Evolutionary conservation across 2,329 filamentous ascomycete genomes (phyloP).

Genomic region (Pseudogymnoascus sp.): DNA sequence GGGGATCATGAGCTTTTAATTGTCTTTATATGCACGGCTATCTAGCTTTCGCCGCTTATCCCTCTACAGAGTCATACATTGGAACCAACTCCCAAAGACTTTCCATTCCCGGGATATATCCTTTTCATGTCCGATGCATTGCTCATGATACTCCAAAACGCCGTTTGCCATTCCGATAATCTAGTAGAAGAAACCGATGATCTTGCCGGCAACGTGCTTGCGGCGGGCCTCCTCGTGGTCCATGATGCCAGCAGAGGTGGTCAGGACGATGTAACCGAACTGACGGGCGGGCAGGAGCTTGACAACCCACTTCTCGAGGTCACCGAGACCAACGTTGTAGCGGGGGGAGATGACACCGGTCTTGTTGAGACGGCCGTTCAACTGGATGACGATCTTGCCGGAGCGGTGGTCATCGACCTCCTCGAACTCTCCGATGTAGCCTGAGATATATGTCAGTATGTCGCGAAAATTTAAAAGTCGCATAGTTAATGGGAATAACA

Average conservation of each 20-base stretch:
- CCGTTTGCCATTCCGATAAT: conserved; percentile 19
- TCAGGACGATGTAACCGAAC: conserved; percentile 98
- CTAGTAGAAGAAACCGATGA: conserved; percentile 99
- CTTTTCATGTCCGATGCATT: conserved; percentile 11
- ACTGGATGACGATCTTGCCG: conserved; percentile 99
- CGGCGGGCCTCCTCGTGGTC: conserved; percentile 99
- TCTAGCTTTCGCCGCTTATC: conserved; percentile 20
- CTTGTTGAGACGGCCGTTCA: conserved; percentile 99
- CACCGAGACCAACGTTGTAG: conserved; percentile 97
- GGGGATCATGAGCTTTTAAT: conserved; percentile 26
- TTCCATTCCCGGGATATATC: conserved; percentile 16
- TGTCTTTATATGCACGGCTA: conserved; percentile 28
- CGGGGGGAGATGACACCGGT: conserved; percentile 98
- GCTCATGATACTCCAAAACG: conserved; percentile 26
- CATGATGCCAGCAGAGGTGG: conserved; percentile 99
- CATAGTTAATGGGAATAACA: conserved; percentile 65
- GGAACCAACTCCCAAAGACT: background rate
- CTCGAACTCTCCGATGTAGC: conserved; percentile 99
- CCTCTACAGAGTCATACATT: conserved; percentile 1
- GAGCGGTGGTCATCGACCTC: conserved; percentile 99
- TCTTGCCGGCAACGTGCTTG: conserved; percentile 99
- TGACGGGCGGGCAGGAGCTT: conserved; percentile 99
- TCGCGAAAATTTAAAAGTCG: conserved; percentile 93
- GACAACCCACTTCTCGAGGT: conserved; percentile 99
- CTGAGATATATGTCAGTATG: conserved; percentile 64